Base-by-base conservation (phyloP, 2,329 filamentous ascomycete species). In the Diaporthe citri region DNA sequence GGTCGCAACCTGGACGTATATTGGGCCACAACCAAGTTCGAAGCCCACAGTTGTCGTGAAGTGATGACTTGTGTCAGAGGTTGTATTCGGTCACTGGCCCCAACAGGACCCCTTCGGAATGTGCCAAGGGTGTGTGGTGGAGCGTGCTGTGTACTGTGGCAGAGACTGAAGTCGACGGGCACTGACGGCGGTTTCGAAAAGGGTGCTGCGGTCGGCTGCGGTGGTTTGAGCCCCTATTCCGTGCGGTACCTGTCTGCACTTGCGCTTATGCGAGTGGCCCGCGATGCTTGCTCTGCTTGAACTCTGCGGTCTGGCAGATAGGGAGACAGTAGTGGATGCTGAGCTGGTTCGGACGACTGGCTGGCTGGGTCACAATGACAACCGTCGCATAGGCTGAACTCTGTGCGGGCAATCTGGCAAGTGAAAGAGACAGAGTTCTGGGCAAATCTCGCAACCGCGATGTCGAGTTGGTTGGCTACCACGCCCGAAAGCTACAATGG, bases 181-280 rank as follows among this genome's bases (percentile, higher is more conserved):
- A 60, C 56, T 60, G 70, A 60, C 46, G 70, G 57, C 46, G 57
- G 64, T 74, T 76, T 76, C 72, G 72, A 67, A 76, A 57, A 66
- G 57, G 73, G 48, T 66, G 60, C 75, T 72, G 72, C 75, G 72
- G 69, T 36, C 56, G 60, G 72, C 52, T 60, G 64, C 34, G 41
- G 62, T 55, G 62, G 74, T 76, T 75, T 76, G 75, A 75, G 48
- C 75, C 73, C 75, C 75, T 75, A 60, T 74, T 43, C 59, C 46
- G 57, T 72, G 46, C 36, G 28, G 70, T 72, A 62, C 59, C 43
- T 72, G 13, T 71, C 43, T 51, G 69, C 43, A 72, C 69, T 20
- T 51, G 25, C 9, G 62, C 22, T 55, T 43, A 55, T 72, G 70
- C 70, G 57, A 64, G 57, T 55, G 17, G 46, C 34, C 41, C 57